Evolutionary conservation across 2,329 filamentous ascomycete genomes (phyloP).

Genomic region (Exophiala sideris): DNA sequence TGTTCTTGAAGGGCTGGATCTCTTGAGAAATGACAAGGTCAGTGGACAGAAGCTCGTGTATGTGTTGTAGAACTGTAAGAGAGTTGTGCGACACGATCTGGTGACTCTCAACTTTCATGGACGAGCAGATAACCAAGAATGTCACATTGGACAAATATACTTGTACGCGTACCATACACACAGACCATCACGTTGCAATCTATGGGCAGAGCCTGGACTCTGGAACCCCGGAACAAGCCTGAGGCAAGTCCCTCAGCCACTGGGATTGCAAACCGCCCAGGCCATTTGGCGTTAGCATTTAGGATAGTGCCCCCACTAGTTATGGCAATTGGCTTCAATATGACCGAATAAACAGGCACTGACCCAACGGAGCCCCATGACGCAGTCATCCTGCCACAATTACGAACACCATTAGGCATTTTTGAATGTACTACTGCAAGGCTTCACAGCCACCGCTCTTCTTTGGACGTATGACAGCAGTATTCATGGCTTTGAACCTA

Average conservation of each 20-base stretch:
- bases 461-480: background rate
- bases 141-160: no score
- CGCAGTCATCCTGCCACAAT: slow-evolving; percentile 14
- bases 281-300: no score
- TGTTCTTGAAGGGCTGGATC: slow-evolving; percentile 44
- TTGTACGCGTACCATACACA: no score
- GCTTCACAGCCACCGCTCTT: background rate
- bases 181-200: no score
- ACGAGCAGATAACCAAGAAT: no score
- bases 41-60: slow-evolving; percentile 51
- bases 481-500: background rate
- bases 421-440: background rate
- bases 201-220: no score
- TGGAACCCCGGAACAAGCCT: no score
- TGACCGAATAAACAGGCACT: background rate
- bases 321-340: background rate
- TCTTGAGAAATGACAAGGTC: slow-evolving; percentile 45
- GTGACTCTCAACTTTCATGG: no score
- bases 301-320: background rate
- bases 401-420: background rate
- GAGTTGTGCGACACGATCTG: no score
- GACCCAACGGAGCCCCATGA: slow-evolving; percentile 2
- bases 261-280: no score
- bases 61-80: slow-evolving; percentile 28
- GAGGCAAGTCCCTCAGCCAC: no score